Percentiles rank a stretch among this genome's conserved stretches.
These are phyloP conservation scores for Metschnikowia kofuensis DNA, from an alignment of 805 yeast species.

Conservation along the genomic window DNA sequence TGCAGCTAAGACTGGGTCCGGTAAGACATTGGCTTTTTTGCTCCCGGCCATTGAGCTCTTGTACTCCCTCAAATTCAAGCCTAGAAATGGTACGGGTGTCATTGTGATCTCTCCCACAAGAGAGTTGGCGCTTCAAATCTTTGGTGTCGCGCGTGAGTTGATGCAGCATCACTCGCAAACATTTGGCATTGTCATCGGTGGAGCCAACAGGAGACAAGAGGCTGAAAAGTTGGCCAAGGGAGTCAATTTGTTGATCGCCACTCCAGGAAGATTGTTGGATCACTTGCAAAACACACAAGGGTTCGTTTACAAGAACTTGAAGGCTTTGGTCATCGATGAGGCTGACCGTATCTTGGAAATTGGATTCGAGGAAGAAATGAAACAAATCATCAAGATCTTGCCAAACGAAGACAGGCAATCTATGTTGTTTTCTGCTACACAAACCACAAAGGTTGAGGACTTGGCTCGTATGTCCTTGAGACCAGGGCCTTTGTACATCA, in stretches of 20 bases:
- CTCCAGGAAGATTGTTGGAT: slow-evolving; percentile 96
- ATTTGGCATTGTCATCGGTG: slow-evolving; percentile 95
- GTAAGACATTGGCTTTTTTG: slow-evolving; percentile 93
- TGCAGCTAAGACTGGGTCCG: slow-evolving; percentile 99
- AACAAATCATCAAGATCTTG: slow-evolving; percentile 87
- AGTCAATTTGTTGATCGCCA: slow-evolving; percentile 89
- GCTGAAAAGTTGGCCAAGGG: slow-evolving; percentile 94
- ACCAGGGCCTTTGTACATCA: slow-evolving; percentile 90
- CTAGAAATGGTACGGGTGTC: slow-evolving; percentile 98
- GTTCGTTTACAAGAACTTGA: slow-evolving; percentile 89
- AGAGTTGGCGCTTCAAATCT: slow-evolving; percentile 95
- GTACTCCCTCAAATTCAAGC: slow-evolving; percentile 88
- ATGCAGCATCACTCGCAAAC: slow-evolving; percentile 92
- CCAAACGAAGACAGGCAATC: slow-evolving; percentile 93
- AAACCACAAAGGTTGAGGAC: slow-evolving; percentile 97
- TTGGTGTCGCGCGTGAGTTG: slow-evolving; percentile 95
- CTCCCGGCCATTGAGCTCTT: slow-evolving; percentile 94
- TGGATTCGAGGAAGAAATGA: slow-evolving; percentile 99
- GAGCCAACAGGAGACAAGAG: slow-evolving; percentile 96
- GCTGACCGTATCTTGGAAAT: slow-evolving; percentile 97
- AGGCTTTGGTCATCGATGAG: slow-evolving; percentile 93
- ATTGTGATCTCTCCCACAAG: slow-evolving; percentile 95
- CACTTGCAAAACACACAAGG: slow-evolving; percentile 95
- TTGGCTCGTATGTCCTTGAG: slow-evolving; percentile 93
- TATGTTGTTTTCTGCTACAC: slow-evolving; percentile 98